These are phyloP conservation scores for Thielaviopsis cerberus DNA, from an alignment of 2,329 filamentous ascomycete genomes.

Conservation along the genomic window DNA sequence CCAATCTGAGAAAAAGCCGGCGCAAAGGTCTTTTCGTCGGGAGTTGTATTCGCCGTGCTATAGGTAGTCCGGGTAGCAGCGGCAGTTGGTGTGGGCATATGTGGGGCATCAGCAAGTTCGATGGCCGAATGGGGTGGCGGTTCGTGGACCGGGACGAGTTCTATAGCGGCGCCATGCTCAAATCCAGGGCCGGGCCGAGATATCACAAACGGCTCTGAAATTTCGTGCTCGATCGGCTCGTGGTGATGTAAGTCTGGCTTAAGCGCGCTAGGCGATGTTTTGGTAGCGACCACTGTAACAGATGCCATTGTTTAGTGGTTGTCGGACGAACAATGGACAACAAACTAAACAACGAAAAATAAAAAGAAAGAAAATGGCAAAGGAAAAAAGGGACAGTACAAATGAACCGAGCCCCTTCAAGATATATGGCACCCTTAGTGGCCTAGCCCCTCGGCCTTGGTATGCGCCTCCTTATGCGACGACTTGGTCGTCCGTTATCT, in stretches of 20 bases:
- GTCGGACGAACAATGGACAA: neutral
- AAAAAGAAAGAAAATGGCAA: neutral
- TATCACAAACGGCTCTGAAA: neutral
- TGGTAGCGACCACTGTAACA: conserved; percentile 20
- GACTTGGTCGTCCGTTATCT: neutral
- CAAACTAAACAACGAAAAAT: neutral
- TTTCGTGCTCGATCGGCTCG: neutral
- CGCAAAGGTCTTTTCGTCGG: neutral
- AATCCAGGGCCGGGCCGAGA: neutral
- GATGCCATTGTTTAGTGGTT: neutral
- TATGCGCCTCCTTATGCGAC: neutral
- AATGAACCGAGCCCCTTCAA: neutral
- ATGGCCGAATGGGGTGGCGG: neutral
- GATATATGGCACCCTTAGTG: neutral
- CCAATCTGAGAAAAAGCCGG: neutral
- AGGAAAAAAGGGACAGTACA: neutral
- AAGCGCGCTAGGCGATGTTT: conserved; percentile 9
- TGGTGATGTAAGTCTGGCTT: neutral
- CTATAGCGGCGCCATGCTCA: neutral
- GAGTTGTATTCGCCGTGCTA: neutral
- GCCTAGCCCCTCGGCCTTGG: neutral
- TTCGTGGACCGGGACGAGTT: neutral
- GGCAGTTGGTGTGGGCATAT: neutral
- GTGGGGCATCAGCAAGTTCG: neutral
- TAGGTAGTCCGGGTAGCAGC: neutral